A percentile compares a stretch with the other conserved stretches of the same genome.
Evolutionary conservation across 2,329 filamentous ascomycete genomes (phyloP).

Genomic region (Neonectria sp.): DNA sequence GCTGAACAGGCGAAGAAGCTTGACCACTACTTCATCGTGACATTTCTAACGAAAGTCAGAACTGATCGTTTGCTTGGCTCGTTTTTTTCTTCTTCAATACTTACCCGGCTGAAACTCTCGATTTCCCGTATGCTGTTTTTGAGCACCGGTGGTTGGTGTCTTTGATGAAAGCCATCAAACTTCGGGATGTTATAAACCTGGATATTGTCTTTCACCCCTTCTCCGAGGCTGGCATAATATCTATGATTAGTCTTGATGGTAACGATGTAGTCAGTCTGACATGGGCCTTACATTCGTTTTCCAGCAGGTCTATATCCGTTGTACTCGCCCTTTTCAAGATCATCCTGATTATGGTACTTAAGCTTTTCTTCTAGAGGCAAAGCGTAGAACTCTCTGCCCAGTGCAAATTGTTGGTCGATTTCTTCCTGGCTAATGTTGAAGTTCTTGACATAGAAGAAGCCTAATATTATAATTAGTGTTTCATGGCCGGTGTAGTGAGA

Average conservation of each 20-base stretch:
- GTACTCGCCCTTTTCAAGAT: constrained; percentile 66
- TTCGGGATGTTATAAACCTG: neutral
- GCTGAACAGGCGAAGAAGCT: neutral
- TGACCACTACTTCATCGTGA: constrained; percentile 68
- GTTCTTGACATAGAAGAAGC: constrained; percentile 74
- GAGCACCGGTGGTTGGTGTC: neutral
- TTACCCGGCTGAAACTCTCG: neutral
- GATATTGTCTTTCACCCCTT: neutral
- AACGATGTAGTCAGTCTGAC: neutral
- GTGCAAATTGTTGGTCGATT: constrained; percentile 71
- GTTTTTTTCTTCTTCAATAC: neutral
- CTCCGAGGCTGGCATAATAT: neutral
- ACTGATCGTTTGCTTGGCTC: neutral
- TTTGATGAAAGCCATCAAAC: neutral
- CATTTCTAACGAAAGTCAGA: neutral
- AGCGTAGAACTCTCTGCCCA: constrained; percentile 66
- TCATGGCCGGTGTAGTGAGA: neutral
- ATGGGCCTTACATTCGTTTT: neutral
- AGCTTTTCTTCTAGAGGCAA: constrained; percentile 72
- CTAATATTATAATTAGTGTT: neutral
- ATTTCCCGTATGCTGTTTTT: neutral
- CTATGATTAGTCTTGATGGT: neutral
- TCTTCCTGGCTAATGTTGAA: constrained; percentile 71
- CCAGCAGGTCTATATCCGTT: constrained; percentile 69
- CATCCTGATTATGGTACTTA: constrained; percentile 60